Base-by-base conservation (phyloP, 306 rosid genomes). In the Malus sylvestris region DNA sequence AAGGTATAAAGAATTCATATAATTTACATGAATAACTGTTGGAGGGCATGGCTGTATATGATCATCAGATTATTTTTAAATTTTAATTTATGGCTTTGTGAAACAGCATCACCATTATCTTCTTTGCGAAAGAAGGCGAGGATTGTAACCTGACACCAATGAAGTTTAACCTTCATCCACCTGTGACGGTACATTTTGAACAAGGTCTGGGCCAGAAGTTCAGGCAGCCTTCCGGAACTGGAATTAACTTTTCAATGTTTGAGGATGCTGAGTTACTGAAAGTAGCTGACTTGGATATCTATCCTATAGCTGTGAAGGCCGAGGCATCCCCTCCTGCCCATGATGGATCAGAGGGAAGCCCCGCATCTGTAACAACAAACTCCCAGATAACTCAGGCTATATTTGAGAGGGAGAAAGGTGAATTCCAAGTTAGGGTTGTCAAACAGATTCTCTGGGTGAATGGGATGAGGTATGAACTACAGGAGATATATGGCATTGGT, bases 191-290 rank as follows among this genome's bases (percentile, higher is more conserved):
- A 70, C 84, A 85, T 79, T 96, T 96, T 78, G 82, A 85, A 79
- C 90, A 89, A 82, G 98, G 98, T 72, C 87, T 96, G n/a, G 98
- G 97, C 76, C 99, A 96, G 90, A 89, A 86, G 89, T 96, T 91
- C 90, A 87, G 84, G 59, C 99, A 92, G 74, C 87, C 93, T 22
- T 67, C 83, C 20, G 97, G 97, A 80, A 84, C 97, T 29, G 98
- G 98, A 63, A 89, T 96, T 20, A 84, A 86, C 49, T 83, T 91
- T 78, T 89, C 93, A 23, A 55, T 67, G 70, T 88, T 88, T 77
- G 98, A 88, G 68, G 98, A 89, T 77, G 69, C 96, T 1, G 98
- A 92, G 69, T 77, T 96, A 72, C 51, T 86, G 78, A 87, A 85
- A 80, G 89, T 83, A 33, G 87, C 83, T 13, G 91, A 87, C 67